Conservation (phyloP, 345 rosid species). For the Ceriops zippeliana region DNA sequence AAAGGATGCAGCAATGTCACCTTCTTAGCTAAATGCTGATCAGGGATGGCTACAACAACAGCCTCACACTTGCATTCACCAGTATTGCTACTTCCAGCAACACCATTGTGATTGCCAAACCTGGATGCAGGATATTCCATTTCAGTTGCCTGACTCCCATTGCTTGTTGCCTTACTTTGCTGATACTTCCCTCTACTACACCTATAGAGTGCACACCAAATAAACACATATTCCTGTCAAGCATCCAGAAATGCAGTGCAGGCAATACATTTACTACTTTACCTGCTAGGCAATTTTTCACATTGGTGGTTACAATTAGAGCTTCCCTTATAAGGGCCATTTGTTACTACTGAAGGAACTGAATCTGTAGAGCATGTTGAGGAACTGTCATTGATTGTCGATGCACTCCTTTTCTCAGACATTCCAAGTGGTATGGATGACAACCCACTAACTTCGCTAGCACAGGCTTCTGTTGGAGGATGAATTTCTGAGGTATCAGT, state of each 20-base stretch:
- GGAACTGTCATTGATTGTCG: constrained; percentile 85
- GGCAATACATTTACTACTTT: constrained; percentile 10
- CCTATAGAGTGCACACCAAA: background rate
- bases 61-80: constrained; percentile 43
- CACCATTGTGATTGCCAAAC: constrained; percentile 37
- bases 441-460: constrained; percentile 49
- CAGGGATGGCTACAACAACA: constrained; percentile 27
- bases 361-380: constrained; percentile 88
- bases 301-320: constrained; percentile 37
- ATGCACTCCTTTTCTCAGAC: constrained; percentile 54
- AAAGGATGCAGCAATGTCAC: constrained; percentile 31
- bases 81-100: constrained; percentile 41
- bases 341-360: constrained; percentile 54
- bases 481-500: constrained; percentile 71
- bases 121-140: constrained; percentile 41
- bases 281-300: constrained; percentile 59
- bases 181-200: constrained; percentile 38
- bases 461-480: constrained; percentile 52
- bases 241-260: background rate
- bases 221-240: background rate
- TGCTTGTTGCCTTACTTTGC: constrained; percentile 38
- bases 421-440: constrained; percentile 58
- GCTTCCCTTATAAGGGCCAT: constrained; percentile 56
- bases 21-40: constrained; percentile 41
- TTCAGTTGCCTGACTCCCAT: constrained; percentile 44